Evolutionary conservation across 176 grass and related monocot genomes (phyloP), one percentile per base, ranked within the genome.

Genomic region (Aegilops bicornis): DNA sequence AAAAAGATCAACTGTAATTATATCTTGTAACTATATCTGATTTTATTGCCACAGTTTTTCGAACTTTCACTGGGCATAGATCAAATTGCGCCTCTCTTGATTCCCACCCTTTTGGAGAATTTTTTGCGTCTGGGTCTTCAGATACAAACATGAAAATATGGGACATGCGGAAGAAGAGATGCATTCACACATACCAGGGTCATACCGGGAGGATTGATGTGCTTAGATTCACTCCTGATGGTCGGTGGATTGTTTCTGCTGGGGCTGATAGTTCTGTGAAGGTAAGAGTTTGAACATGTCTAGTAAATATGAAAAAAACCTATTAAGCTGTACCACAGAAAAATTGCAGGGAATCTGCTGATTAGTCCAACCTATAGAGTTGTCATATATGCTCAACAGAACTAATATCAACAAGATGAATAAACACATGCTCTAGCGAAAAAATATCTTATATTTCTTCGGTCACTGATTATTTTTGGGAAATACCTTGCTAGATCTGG

Each of bases 81-180:
- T 98, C 93, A 25, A 98, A 86, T 85, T 98, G 96, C 82, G 89
- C 82, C 47, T 85, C 93, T 43, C 91, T 95, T 61, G 91, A 98
- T 83, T 98, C 95, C 75, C 96, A 98, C 81, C 96, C 96, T 40
- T 98, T 98, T 89, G 91, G 93, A 20, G 96, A 98, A 81, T 94
- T 98, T 67, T 88, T 98, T 82, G 96, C 91, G 37, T 95, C 96
- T 77, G 96, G 93, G 16, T 95, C 96, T 76, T 87, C 90, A 70
- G 93, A 98, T 72, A 98, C 93, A 91, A 98, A 98, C 81, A 84
- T 98, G 84, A 98, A 98, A 80, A 92, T 98, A 87, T 95, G 96
- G 93, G 93, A 98, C 78, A 92, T 92, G 31, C 82, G 91, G 90
- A 92, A 95, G 80, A 98, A 98, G 76, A 84, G 88, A 86, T 94